Conservation (phyloP, 2,329 filamentous ascomycete species). For the Fusarium sacchari region DNA sequence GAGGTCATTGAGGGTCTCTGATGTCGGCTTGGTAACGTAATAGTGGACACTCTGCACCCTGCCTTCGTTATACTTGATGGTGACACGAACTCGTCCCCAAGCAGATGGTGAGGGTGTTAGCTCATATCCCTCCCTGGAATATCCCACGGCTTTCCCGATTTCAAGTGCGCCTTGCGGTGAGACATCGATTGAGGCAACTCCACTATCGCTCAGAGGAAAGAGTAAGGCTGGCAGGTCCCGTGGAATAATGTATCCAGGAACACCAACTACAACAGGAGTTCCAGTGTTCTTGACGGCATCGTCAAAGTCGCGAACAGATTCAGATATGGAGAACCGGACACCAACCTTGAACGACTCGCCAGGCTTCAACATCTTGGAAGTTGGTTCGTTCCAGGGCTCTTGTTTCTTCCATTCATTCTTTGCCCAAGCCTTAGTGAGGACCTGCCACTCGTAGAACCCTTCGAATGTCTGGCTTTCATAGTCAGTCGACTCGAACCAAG, state of each 20-base stretch:
- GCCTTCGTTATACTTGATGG: conserved; percentile 58
- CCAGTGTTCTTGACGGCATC: conserved; percentile 54
- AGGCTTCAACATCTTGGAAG: conserved; percentile 56
- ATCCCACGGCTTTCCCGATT: conserved; percentile 9
- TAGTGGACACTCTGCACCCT: conserved; percentile 66
- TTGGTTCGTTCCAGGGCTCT: conserved; percentile 65
- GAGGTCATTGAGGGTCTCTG: conserved; percentile 56
- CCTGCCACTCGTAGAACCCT: conserved; percentile 70
- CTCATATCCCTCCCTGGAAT: conserved; percentile 46
- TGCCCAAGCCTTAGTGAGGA: conserved; percentile 63
- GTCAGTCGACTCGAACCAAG: conserved; percentile 48
- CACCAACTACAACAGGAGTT: conserved; percentile 60
- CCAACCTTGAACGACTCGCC: conserved; percentile 60
- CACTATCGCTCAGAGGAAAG: conserved; percentile 54
- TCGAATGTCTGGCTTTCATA: conserved; percentile 68
- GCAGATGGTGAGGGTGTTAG: conserved; percentile 54
- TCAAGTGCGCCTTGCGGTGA: conserved; percentile 52
- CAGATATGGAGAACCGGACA: conserved; percentile 60
- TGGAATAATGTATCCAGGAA: conserved; percentile 66
- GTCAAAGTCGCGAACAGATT: conserved; percentile 59
- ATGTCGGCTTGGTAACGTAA: conserved; percentile 60
- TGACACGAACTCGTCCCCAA: conserved; percentile 62
- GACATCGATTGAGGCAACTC: conserved; percentile 53
- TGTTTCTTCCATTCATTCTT: conserved; percentile 64
- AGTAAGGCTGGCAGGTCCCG: conserved; percentile 58